Percentiles rank a stretch among this genome's conserved stretches.
phyloP scores from a whole-genome alignment of 2,329 filamentous ascomycete species.

The Trichophyton schoenleinii region DNA sequence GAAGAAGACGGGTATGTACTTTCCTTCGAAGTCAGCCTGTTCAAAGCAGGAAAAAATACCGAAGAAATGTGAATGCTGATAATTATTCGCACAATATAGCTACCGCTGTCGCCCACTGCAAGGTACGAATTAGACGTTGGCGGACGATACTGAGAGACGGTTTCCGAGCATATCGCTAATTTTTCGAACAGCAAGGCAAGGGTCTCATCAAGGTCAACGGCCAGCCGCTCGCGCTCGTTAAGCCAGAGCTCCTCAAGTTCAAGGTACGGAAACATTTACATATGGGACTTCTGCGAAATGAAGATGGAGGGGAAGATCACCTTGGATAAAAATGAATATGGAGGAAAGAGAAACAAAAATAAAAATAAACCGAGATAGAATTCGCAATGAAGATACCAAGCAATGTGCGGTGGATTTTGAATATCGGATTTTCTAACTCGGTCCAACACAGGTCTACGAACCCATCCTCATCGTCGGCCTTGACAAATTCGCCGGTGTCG shows the following conservation, averaged over 20 bases:
- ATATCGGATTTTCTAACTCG: neutral
- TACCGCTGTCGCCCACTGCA: conserved; percentile 83
- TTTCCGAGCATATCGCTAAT: neutral
- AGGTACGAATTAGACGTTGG: conserved; percentile 44
- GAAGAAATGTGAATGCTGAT: conserved; percentile 21
- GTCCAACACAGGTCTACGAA: conserved; percentile 68
- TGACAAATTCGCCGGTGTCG: conserved; percentile 93
- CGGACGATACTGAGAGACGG: neutral
- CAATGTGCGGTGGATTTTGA: neutral
- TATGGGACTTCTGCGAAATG: neutral
- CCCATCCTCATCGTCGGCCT: conserved; percentile 91
- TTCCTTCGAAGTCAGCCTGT: neutral
- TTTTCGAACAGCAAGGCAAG: conserved; percentile 50
- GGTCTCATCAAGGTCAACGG: conserved; percentile 99
- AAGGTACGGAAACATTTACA: conserved; percentile 49
- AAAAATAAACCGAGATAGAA: neutral
- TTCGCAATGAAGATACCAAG: neutral
- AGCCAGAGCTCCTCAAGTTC: conserved; percentile 95
- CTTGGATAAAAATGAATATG: neutral
- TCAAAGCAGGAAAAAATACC: neutral
- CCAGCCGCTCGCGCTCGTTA: conserved; percentile 82
- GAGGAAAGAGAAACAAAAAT: neutral
- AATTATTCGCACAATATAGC: conserved; percentile 38
- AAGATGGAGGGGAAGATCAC: neutral
- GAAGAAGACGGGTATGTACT: conserved; percentile 59